These are phyloP conservation scores for Tolypocladium inflatum DNA, from an alignment of 2,329 filamentous ascomycete species.

Conservation along the genomic window DNA sequence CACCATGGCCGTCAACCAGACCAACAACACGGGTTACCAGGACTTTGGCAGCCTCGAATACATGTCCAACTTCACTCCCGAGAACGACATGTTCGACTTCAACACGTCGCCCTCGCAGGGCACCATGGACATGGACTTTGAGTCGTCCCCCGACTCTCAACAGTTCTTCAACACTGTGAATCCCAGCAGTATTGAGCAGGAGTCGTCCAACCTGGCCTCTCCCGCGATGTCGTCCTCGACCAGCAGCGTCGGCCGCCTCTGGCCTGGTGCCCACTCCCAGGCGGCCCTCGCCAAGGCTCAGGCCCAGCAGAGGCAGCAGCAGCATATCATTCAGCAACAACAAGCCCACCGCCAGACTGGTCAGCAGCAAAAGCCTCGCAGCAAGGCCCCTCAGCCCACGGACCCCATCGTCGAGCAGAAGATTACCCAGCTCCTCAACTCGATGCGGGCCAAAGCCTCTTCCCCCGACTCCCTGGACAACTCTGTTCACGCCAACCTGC, in stretches of 20 bases:
- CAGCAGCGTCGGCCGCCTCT: slow-evolving; percentile 61
- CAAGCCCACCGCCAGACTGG: slow-evolving; percentile 38
- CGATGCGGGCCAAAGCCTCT: slow-evolving; percentile 70
- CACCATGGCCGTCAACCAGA: slow-evolving; percentile 68
- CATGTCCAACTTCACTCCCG: slow-evolving; percentile 45
- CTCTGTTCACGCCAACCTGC: slow-evolving; percentile 55
- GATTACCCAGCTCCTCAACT: slow-evolving; percentile 84
- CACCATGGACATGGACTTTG: slow-evolving; percentile 53
- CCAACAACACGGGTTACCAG: slow-evolving; percentile 44
- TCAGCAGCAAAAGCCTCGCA: slow-evolving; percentile 34
- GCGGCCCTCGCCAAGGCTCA: slow-evolving; percentile 69
- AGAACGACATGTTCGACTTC: slow-evolving; percentile 64
- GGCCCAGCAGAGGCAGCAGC: slow-evolving; percentile 57
- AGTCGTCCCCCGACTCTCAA: slow-evolving; percentile 37
- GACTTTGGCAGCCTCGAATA: slow-evolving; percentile 40
- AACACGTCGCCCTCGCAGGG: slow-evolving; percentile 54
- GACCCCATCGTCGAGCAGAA: slow-evolving; percentile 81
- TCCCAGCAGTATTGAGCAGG: slow-evolving; percentile 62
- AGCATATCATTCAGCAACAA: slow-evolving; percentile 28
- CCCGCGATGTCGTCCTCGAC: slow-evolving; percentile 41
- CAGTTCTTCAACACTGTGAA: slow-evolving; percentile 63
- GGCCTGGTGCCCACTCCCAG: slow-evolving; percentile 89
- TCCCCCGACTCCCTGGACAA: slow-evolving; percentile 33
- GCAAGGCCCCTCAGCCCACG: slow-evolving; percentile 41
- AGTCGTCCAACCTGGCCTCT: slow-evolving; percentile 30